Base-by-base conservation (phyloP, 306 rosid species). In the Sindora glabra region DNA sequence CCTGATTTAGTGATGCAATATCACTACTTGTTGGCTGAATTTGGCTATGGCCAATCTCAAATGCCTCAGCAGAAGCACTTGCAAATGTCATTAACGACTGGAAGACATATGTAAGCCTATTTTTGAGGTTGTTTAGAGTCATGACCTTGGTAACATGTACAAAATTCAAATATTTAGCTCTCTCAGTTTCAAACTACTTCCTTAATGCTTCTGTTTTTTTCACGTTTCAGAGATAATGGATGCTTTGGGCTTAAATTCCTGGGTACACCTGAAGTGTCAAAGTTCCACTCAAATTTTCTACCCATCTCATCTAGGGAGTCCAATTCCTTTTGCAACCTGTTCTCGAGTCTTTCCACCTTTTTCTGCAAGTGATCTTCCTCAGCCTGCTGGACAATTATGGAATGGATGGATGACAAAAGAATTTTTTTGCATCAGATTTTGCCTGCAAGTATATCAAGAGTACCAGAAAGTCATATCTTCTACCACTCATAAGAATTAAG, bases 41-140 rank as follows among this genome's bases (percentile, higher is more conserved):
- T 22, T 67, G 67, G 72, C 44, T 48, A 32, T 34, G 72, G 57
- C 66, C 76, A 57, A 40, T 62, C 68, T 86, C 94, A 49, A 86
- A 54, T 32, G 81, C 90, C 62, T 78, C 81, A 18, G 70, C 67
- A 49, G 75, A 83, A 68, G 73, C 81, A 65, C 75, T 50, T 21
- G 97, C 74, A 73, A 82, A 94, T 57, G 51, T 76, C 78, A 73
- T 50, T 5, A 94, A 69, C 19, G 82, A 63, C 66, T 69, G 71
- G 74, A 94, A 94, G 42, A 86, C 85, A 10, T 48, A 56, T 13
- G 99, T 96, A 48, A 94, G 99, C 44, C 40, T 62, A 27, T 67
- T 77, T 79, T 74, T 81, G 68, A 89, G 83, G 49, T 64, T 64
- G 37, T 73, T 68, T 59, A 89, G 62, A 14, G 90, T 80, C 94